Conservation (phyloP, 345 rosid species). For the Camelina neglecta region DNA sequence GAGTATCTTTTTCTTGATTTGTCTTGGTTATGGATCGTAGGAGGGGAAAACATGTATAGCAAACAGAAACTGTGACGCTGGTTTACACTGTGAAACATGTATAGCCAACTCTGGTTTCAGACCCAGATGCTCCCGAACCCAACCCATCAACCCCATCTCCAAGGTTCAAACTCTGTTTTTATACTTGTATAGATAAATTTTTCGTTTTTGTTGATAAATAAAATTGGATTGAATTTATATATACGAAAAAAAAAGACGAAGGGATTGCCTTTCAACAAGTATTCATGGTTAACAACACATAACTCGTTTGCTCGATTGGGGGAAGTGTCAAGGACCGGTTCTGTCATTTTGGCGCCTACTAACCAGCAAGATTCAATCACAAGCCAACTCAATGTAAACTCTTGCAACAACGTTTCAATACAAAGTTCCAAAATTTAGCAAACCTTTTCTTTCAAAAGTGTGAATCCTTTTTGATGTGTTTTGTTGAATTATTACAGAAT, state of each 20-base stretch:
- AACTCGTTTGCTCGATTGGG: constrained; percentile 70
- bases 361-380: constrained; percentile 89
- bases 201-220: no score
- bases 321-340: constrained; percentile 61
- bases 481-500: constrained; percentile 60
- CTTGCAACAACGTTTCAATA: neutral
- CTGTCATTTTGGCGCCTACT: constrained; percentile 57
- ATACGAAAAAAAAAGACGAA: constrained; percentile 45
- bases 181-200: no score
- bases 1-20: constrained; percentile 21
- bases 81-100: constrained; percentile 80
- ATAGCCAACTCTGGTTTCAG: constrained; percentile 63
- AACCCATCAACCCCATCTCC: constrained; percentile 67
- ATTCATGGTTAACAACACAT: constrained; percentile 97
- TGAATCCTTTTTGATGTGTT: neutral
- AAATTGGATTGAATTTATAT: no score
- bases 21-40: constrained; percentile 43
- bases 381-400: constrained; percentile 69
- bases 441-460: constrained; percentile 1
- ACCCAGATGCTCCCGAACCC: constrained; percentile 74
- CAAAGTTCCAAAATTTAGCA: constrained; percentile 18
- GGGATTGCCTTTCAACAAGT: constrained; percentile 73
- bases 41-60: constrained; percentile 72
- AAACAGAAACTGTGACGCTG: constrained; percentile 61
- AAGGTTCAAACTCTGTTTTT: constrained; percentile 46